Conservation (phyloP, 2,329 filamentous ascomycete genomes). For the Diaporthe citrichinensis region DNA sequence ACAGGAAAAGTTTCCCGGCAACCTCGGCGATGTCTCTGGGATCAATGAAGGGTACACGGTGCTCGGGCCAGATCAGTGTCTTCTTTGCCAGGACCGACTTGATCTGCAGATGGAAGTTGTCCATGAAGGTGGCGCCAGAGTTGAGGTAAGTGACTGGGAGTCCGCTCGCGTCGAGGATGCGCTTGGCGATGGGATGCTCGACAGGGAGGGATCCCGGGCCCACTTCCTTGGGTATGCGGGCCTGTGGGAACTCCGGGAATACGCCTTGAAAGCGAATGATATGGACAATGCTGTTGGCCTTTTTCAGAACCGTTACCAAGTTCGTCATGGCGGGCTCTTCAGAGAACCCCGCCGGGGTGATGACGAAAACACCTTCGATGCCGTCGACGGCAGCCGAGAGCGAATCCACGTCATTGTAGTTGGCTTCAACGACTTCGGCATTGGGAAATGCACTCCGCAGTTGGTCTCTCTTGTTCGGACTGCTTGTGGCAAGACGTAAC, state of each 20-base stretch:
- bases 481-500: background rate
- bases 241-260: background rate
- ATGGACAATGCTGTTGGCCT: background rate
- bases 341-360: background rate
- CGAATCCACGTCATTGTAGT: background rate
- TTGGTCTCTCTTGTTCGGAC: background rate
- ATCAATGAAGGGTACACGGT: conserved; percentile 4
- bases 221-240: background rate
- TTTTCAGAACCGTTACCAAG: background rate
- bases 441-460: background rate
- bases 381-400: background rate
- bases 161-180: conserved; percentile 10
- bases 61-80: conserved; percentile 6
- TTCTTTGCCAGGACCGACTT: background rate
- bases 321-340: background rate
- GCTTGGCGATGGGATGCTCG: conserved; percentile 15
- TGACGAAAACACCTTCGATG: conserved; percentile 8
- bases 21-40: background rate
- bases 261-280: background rate
- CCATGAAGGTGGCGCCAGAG: conserved; percentile 4
- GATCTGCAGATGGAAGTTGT: background rate
- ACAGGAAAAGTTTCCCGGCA: background rate
- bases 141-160: conserved; percentile 4
- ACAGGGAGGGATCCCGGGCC: background rate
- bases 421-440: background rate